Conservation (phyloP, 768 basidiomycete genomes). For the Pleurotus djamor region DNA sequence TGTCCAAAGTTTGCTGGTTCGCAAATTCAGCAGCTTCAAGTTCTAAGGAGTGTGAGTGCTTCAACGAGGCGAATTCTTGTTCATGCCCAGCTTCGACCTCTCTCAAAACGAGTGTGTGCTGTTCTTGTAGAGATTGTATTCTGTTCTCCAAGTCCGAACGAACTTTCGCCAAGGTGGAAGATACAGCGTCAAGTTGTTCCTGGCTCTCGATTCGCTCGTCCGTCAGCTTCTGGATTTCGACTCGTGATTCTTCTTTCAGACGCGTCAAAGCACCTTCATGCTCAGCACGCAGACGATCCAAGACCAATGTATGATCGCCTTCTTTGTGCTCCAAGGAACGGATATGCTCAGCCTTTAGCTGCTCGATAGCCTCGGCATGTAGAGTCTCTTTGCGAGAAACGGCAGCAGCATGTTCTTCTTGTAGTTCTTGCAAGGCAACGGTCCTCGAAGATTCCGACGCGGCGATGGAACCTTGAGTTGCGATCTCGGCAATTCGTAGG, state of each 20-base stretch:
- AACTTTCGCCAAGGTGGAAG: conserved; percentile 3
- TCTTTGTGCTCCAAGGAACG: conserved; percentile 51
- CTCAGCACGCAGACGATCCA: conserved; percentile 61
- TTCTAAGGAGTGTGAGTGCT: conserved; percentile 41
- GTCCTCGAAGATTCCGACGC: conserved; percentile 72
- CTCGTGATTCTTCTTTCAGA: conserved; percentile 51
- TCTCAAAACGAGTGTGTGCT: conserved; percentile 51
- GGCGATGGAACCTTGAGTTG: conserved; percentile 69
- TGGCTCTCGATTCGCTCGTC: conserved; percentile 40
- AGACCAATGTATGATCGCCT: conserved; percentile 56
- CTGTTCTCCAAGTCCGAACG: conserved; percentile 44
- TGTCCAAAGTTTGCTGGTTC: conserved; percentile 21
- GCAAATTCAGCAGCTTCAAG: conserved; percentile 26
- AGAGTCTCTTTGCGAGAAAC: conserved; percentile 65
- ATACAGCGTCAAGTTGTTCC: conserved; percentile 35
- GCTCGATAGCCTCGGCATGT: conserved; percentile 64
- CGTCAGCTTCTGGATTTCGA: conserved; percentile 48
- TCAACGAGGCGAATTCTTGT: conserved; percentile 48
- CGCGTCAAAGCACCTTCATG: conserved; percentile 52
- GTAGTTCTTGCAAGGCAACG: conserved; percentile 59
- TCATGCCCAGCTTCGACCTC: conserved; percentile 57
- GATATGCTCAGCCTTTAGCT: conserved; percentile 61
- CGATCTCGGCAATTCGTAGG: conserved; percentile 72
- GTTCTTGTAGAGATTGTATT: conserved; percentile 45
- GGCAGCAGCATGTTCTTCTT: conserved; percentile 70